phyloP scores from a whole-genome alignment of 176 grass and related monocot species.

The Panicum miliaceum region DNA sequence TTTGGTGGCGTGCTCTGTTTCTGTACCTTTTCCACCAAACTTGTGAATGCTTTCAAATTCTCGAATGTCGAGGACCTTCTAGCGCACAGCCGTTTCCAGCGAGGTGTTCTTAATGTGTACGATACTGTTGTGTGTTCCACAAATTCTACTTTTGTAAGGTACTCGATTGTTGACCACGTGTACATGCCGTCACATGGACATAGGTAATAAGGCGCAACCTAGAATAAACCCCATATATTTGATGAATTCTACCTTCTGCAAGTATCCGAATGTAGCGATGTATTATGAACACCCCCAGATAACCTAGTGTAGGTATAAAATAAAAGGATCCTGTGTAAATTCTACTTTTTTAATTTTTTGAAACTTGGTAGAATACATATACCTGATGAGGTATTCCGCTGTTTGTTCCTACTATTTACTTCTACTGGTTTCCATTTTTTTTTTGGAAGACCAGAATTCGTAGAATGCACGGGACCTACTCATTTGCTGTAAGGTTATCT shows the following conservation, averaged over 20 bases:
- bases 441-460: neutral
- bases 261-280: neutral
- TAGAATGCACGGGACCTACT: neutral
- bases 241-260: neutral
- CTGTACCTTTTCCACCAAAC: neutral
- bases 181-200: neutral
- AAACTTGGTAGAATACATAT: neutral
- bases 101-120: neutral
- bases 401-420: neutral
- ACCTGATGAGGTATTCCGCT: neutral
- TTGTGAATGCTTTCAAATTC: neutral
- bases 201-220: neutral
- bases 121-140: neutral
- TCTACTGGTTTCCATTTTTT: neutral
- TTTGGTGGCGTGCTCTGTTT: neutral
- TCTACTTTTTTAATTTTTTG: neutral
- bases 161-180: neutral
- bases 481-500: neutral
- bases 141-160: neutral
- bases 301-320: neutral
- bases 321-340: neutral
- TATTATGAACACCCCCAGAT: neutral
- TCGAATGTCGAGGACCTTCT: neutral
- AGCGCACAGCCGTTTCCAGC: neutral
- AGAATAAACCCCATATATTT: constrained; percentile 12